Evolutionary conservation across 768 basidiomycete genomes (phyloP).

Genomic region (Lactarius akahatsu): DNA sequence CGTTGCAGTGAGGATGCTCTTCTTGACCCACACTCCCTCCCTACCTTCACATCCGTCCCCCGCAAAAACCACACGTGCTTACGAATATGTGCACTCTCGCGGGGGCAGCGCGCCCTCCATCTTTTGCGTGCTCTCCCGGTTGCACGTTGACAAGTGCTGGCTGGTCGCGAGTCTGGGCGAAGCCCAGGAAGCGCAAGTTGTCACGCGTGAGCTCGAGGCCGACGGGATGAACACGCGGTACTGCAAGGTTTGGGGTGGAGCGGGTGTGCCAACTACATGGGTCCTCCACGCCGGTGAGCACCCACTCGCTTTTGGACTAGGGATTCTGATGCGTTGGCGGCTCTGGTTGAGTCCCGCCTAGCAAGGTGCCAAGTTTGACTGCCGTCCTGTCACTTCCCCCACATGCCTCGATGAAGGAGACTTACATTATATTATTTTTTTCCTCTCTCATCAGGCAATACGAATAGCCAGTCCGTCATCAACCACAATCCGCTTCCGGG

Average conservation of each 20-base stretch:
- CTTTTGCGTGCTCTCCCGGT: constrained; percentile 70
- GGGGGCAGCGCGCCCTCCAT: constrained; percentile 74
- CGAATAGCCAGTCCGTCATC: constrained; percentile 64
- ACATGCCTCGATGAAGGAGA: not conserved
- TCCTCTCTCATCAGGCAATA: constrained; percentile 45
- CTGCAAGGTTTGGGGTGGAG: constrained; percentile 70
- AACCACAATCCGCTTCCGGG: constrained; percentile 89
- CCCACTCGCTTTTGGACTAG: not conserved
- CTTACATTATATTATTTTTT: not conserved
- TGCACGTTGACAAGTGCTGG: constrained; percentile 60
- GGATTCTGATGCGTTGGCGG: not conserved
- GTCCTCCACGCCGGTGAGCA: constrained; percentile 67
- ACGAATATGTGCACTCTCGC: constrained; percentile 63
- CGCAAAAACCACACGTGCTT: constrained; percentile 61
- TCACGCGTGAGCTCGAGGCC: constrained; percentile 62
- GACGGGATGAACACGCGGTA: constrained; percentile 69
- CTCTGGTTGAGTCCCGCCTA: not conserved
- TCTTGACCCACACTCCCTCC: constrained; percentile 69
- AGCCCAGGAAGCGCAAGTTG: constrained; percentile 63
- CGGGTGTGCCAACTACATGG: constrained; percentile 80
- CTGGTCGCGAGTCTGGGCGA: constrained; percentile 74
- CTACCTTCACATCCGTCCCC: constrained; percentile 60
- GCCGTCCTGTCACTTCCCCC: not conserved
- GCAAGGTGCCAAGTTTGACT: not conserved
- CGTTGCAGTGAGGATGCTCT: constrained; percentile 77